Percentiles rank a stretch among this genome's conserved stretches.
phyloP scores from a whole-genome alignment of 1,139 yeast genomes.

The Geotrichum australiense region DNA sequence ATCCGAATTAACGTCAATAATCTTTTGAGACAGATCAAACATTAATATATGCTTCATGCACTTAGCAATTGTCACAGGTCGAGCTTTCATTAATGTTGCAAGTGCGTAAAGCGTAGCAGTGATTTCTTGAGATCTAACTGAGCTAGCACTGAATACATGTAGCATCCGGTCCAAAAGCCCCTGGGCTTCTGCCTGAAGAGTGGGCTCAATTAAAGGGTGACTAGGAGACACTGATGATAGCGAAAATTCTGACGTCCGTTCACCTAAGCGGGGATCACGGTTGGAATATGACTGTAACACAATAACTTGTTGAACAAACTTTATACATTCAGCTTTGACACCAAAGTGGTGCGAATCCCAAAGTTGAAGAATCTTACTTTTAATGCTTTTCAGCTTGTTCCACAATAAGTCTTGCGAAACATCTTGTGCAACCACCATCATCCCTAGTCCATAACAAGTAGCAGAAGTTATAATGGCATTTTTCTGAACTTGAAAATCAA shows the following conservation, averaged over 20 bases:
- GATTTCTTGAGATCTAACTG: slow-evolving; percentile 24
- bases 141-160: slow-evolving; percentile 44
- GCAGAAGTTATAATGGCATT: slow-evolving; percentile 31
- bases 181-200: slow-evolving; percentile 65
- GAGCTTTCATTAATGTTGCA: slow-evolving; percentile 30
- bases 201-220: slow-evolving; percentile 59
- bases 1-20: slow-evolving; percentile 20
- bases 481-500: slow-evolving; percentile 29
- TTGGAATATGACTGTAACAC: slow-evolving; percentile 57
- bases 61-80: slow-evolving; percentile 32
- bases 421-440: slow-evolving; percentile 29
- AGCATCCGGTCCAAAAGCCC: slow-evolving; percentile 62
- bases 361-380: slow-evolving; percentile 28
- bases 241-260: slow-evolving; percentile 41
- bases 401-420: slow-evolving; percentile 28
- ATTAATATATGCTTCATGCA: slow-evolving; percentile 32
- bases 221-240: slow-evolving; percentile 51
- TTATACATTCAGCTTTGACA: slow-evolving; percentile 58
- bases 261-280: slow-evolving; percentile 32
- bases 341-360: slow-evolving; percentile 34
- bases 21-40: slow-evolving; percentile 30
- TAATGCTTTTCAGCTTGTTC: slow-evolving; percentile 30
- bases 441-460: slow-evolving; percentile 33
- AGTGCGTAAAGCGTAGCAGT: slow-evolving; percentile 36
- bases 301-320: slow-evolving; percentile 65